A percentile compares a stretch with the other conserved stretches of the same genome.
Conservation (phyloP, 73 alveolate genomes). For the Paramecium sexaurelia region DNA sequence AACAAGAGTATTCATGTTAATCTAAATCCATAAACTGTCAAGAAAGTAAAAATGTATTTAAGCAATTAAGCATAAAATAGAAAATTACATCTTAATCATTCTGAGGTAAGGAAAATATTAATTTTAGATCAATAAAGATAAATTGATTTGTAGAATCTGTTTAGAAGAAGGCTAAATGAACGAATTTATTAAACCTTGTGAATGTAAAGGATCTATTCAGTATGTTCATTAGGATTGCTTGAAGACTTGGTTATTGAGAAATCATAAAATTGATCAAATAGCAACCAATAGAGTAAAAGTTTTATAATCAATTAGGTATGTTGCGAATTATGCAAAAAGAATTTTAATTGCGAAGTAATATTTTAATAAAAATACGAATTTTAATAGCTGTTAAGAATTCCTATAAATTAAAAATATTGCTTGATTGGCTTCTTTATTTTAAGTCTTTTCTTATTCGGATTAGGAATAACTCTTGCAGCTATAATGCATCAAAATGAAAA, state of each 20-base stretch:
- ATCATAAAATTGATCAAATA: not conserved
- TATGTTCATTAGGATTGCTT: slow-evolving; percentile 74
- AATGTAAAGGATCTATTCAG: slow-evolving; percentile 76
- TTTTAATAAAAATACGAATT: not conserved
- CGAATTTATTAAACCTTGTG: slow-evolving; percentile 75
- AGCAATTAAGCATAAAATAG: not conserved
- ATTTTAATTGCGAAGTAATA: not conserved
- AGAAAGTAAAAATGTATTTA: not conserved
- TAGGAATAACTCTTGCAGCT: not conserved
- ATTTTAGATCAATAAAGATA: not conserved
- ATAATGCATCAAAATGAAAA: not conserved
- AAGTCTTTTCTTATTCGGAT: not conserved
- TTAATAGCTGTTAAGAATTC: slow-evolving; percentile 12
- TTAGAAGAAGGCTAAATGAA: slow-evolving; percentile 59
- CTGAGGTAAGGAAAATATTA: not conserved
- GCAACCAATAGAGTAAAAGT: not conserved
- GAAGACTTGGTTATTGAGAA: slow-evolving; percentile 69
- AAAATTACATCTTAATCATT: not conserved
- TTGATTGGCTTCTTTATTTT: not conserved
- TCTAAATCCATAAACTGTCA: not conserved
- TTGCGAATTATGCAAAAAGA: slow-evolving; percentile 6
- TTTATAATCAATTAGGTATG: not conserved
- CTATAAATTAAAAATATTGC: not conserved
- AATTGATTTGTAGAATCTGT: slow-evolving; percentile 63
- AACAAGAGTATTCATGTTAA: not conserved